Evolutionary conservation across 352 stramenopile genomes (phyloP).

Genomic region (Phytophthora lateralis): DNA sequence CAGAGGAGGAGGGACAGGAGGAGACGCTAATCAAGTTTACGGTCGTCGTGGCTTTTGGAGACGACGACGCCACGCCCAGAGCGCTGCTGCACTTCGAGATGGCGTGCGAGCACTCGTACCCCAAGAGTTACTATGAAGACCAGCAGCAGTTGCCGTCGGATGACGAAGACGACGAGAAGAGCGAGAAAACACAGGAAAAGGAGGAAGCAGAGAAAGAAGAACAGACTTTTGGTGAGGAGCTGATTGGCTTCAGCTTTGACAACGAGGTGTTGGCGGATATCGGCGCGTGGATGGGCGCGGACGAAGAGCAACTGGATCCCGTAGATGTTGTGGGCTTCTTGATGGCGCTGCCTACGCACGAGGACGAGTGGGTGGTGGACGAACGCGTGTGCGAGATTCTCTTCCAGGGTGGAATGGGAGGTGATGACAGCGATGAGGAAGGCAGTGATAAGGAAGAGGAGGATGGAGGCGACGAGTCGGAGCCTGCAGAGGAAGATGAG

Average conservation of each 20-base stretch:
- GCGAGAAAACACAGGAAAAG: conserved; percentile 16
- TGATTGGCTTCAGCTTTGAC: conserved; percentile 65
- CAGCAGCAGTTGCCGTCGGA: conserved; percentile 43
- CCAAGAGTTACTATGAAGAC: conserved; percentile 78
- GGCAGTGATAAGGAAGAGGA: conserved; percentile 24
- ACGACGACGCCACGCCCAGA: conserved; percentile 39
- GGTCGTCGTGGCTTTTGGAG: conserved; percentile 46
- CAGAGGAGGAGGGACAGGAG: conserved; percentile 22
- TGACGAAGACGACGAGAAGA: conserved; percentile 32
- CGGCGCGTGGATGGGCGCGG: conserved; percentile 52
- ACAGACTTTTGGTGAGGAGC: conserved; percentile 54
- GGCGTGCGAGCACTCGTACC: conserved; percentile 56
- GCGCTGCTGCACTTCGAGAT: conserved; percentile 71
- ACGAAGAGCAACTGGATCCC: conserved; percentile 57
- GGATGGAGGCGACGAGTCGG: conserved; percentile 26
- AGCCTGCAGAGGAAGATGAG: conserved; percentile 33
- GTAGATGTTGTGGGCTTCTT: conserved; percentile 75
- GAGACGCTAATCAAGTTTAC: conserved; percentile 58
- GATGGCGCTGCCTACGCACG: conserved; percentile 63
- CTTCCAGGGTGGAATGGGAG: conserved; percentile 50
- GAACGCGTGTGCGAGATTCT: conserved; percentile 80
- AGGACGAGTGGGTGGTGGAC: conserved; percentile 83
- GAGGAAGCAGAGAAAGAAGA: conserved; percentile 21
- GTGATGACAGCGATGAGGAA: conserved; percentile 40
- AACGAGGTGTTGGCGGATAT: conserved; percentile 56